Evolutionary conservation across 2,329 filamentous ascomycete species (phyloP).

Genomic region (Aspergillus caelatus): DNA sequence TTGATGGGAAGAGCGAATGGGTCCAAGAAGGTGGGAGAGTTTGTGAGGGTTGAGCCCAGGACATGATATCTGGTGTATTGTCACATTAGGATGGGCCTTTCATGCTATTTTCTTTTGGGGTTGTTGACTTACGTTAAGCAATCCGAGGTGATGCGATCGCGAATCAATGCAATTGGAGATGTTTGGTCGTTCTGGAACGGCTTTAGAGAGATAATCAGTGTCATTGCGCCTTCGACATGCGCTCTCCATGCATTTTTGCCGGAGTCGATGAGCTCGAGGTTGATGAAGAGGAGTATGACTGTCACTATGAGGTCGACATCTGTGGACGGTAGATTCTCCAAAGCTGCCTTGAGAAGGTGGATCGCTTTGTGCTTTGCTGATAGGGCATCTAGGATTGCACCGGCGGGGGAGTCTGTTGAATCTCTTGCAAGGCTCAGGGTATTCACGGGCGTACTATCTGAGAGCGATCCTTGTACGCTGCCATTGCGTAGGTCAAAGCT

Average conservation of each 20-base stretch:
- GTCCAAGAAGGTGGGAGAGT: neutral
- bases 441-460: too few relatives aligned
- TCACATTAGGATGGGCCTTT: neutral
- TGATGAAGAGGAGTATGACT: neutral
- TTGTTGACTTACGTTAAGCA: neutral
- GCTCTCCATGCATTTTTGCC: slow-evolving; percentile 6
- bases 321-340: neutral
- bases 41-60: neutral
- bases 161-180: neutral
- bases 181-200: neutral
- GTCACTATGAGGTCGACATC: neutral
- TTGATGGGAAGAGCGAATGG: neutral
- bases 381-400: neutral
- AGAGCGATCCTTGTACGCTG: accelerated
- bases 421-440: too few relatives aligned
- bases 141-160: neutral
- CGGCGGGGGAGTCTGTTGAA: neutral
- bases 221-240: slow-evolving; percentile 7
- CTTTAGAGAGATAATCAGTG: neutral
- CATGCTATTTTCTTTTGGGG: neutral
- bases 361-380: neutral
- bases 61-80: neutral
- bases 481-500: neutral
- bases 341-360: neutral
- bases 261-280: neutral